Percentiles rank a stretch among this genome's conserved stretches.
phyloP scores from a whole-genome alignment of 441 rosid species.

The Euphorbia schlechtendalii region DNA sequence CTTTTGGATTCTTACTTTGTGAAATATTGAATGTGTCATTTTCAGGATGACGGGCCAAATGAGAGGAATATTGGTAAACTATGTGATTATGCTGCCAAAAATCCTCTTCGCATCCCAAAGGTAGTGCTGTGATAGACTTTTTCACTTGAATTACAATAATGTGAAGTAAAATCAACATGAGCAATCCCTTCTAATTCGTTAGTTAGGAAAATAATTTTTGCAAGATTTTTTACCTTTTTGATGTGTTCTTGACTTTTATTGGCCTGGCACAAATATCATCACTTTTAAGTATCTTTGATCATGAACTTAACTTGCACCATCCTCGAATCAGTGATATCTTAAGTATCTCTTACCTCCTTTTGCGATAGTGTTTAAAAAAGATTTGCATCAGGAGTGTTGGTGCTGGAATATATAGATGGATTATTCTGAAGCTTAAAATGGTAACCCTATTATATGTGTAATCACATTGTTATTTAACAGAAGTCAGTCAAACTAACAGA shows the following conservation, averaged over 20 bases:
- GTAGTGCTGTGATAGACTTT: constrained; percentile 29
- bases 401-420: not conserved
- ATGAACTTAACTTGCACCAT: not conserved
- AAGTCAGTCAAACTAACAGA: not conserved
- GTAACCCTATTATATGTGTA: not conserved
- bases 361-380: not conserved
- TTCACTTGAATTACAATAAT: constrained; percentile 1
- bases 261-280: not conserved
- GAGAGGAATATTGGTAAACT: constrained; percentile 85
- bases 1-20: constrained; percentile 13
- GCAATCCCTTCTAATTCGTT: not conserved
- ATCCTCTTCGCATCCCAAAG: constrained; percentile 89
- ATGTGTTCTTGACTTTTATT: constrained; percentile 1
- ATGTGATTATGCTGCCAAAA: constrained; percentile 87
- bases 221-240: constrained; percentile 6
- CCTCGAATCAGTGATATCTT: not conserved
- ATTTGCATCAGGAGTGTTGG: not conserved
- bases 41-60: constrained; percentile 80
- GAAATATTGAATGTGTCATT: constrained; percentile 19
- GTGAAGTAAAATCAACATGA: constrained; percentile 3
- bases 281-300: not conserved
- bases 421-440: not conserved
- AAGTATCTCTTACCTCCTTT: not conserved
- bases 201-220: not conserved
- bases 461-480: not conserved